Percentiles rank a stretch among this genome's conserved stretches.
Evolutionary conservation across 1,284 basidiomycete species (phyloP).

Genomic region (Sanghuangporus baumii): DNA sequence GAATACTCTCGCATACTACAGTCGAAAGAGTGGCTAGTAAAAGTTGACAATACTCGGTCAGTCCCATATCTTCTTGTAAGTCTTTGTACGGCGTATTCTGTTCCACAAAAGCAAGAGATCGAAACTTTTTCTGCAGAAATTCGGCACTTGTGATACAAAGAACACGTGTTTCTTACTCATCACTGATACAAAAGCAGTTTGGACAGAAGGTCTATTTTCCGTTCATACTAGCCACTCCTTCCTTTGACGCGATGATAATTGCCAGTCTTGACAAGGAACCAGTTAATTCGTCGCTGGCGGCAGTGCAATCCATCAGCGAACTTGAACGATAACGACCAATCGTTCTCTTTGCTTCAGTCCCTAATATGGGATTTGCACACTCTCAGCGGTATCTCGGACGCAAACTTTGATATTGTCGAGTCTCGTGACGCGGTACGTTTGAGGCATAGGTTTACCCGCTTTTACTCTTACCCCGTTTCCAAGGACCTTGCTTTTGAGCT

Average conservation of each 20-base stretch:
- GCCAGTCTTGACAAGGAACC: slow-evolving; percentile 51
- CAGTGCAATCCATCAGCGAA: slow-evolving; percentile 38
- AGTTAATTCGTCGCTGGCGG: slow-evolving; percentile 63
- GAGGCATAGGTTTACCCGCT: neutral
- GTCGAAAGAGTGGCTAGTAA: slow-evolving; percentile 66
- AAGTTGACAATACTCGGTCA: slow-evolving; percentile 50
- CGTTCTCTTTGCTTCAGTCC: slow-evolving; percentile 48
- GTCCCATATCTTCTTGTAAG: slow-evolving; percentile 67
- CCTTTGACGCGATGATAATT: neutral
- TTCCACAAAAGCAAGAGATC: neutral
- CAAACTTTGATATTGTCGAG: slow-evolving; percentile 52
- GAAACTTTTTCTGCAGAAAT: slow-evolving; percentile 8
- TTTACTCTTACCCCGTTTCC: slow-evolving; percentile 2
- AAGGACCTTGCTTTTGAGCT: slow-evolving; percentile 65
- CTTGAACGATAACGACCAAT: slow-evolving; percentile 36
- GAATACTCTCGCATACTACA: slow-evolving; percentile 50
- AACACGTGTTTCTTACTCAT: slow-evolving; percentile 54
- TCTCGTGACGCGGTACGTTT: slow-evolving; percentile 54
- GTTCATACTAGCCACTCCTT: slow-evolving; percentile 5
- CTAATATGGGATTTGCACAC: slow-evolving; percentile 51
- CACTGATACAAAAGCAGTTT: slow-evolving; percentile 68
- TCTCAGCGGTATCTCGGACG: slow-evolving; percentile 47
- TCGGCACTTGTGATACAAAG: slow-evolving; percentile 38
- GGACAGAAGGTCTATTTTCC: slow-evolving; percentile 57
- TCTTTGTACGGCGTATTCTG: slow-evolving; percentile 30